A percentile compares a stretch with the other conserved stretches of the same genome.
Evolutionary conservation across 2,329 filamentous ascomycete species (phyloP).

Genomic region (Penicillium corylophilum): DNA sequence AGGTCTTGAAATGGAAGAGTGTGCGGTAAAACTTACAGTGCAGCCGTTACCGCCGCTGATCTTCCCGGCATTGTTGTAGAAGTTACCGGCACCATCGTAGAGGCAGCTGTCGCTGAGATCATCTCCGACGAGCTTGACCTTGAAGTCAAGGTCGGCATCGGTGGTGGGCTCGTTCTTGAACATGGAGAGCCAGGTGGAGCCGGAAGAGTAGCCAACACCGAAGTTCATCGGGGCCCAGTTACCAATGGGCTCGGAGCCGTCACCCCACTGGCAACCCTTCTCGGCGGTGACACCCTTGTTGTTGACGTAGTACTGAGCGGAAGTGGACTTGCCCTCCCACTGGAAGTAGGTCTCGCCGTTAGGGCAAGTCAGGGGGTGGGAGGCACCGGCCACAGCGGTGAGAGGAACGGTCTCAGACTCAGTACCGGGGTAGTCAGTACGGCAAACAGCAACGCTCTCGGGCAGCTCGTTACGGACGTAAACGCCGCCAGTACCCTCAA

Average conservation of each 20-base stretch:
- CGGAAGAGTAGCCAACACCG: conserved; percentile 69
- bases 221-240: conserved; percentile 89
- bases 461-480: conserved; percentile 72
- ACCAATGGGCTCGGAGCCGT: conserved; percentile 58
- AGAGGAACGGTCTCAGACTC: conserved; percentile 85
- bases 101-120: conserved; percentile 60
- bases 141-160: conserved; percentile 68
- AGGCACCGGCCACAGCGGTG: conserved; percentile 59
- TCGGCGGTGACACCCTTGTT: conserved; percentile 65
- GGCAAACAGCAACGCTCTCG: conserved; percentile 72
- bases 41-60: conserved; percentile 61
- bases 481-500: conserved; percentile 67
- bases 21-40: conserved; percentile 64
- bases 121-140: conserved; percentile 73
- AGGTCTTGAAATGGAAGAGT: background rate
- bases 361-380: conserved; percentile 71
- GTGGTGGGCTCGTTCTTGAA: conserved; percentile 82
- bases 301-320: conserved; percentile 97
- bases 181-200: conserved; percentile 76
- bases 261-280: conserved; percentile 76
- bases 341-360: conserved; percentile 70
- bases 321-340: conserved; percentile 73
- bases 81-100: conserved; percentile 61
- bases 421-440: conserved; percentile 92
- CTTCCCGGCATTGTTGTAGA: conserved; percentile 50